These are phyloP conservation scores for Cladobotryum protrusum DNA, from an alignment of 2,329 filamentous ascomycete species.

Conservation along the genomic window DNA sequence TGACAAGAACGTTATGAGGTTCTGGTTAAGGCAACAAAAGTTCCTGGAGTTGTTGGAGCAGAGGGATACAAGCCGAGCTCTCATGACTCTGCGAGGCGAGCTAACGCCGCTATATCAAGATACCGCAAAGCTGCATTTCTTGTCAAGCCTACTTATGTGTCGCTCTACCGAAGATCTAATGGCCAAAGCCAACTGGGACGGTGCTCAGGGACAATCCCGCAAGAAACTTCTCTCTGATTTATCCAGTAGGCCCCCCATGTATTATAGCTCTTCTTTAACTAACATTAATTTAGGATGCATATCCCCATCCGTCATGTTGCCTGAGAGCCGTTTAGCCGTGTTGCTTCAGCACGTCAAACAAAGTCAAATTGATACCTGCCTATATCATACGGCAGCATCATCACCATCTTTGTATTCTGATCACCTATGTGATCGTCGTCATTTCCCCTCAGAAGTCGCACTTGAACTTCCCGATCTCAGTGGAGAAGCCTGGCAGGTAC, in stretches of 20 bases:
- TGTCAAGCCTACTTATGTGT: constrained; percentile 91
- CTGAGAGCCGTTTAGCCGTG: constrained; percentile 77
- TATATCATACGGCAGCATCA: constrained; percentile 77
- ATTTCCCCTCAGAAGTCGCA: constrained; percentile 70
- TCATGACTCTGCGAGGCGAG: constrained; percentile 80
- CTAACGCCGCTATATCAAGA: constrained; percentile 81
- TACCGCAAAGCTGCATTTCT: constrained; percentile 66
- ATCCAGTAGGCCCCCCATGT: constrained; percentile 55
- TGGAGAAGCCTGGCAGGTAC: constrained; percentile 86
- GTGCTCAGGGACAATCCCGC: constrained; percentile 68
- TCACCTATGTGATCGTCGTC: constrained; percentile 71
- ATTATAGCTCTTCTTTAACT: constrained; percentile 9
- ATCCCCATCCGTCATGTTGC: constrained; percentile 94
- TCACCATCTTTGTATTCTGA: constrained; percentile 85
- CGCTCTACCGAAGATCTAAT: constrained; percentile 70
- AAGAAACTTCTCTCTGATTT: constrained; percentile 70
- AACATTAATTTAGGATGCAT: constrained; percentile 60
- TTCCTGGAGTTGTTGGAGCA: constrained; percentile 84
- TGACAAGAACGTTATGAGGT: constrained; percentile 74
- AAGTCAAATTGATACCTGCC: constrained; percentile 72
- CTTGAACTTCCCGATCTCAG: constrained; percentile 65
- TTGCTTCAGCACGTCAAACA: constrained; percentile 79
- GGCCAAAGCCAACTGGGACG: constrained; percentile 76
- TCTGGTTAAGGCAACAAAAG: constrained; percentile 87
- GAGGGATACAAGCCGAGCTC: constrained; percentile 64